Evolutionary conservation across 805 yeast genomes (phyloP).

Genomic region (Candida corydali): DNA sequence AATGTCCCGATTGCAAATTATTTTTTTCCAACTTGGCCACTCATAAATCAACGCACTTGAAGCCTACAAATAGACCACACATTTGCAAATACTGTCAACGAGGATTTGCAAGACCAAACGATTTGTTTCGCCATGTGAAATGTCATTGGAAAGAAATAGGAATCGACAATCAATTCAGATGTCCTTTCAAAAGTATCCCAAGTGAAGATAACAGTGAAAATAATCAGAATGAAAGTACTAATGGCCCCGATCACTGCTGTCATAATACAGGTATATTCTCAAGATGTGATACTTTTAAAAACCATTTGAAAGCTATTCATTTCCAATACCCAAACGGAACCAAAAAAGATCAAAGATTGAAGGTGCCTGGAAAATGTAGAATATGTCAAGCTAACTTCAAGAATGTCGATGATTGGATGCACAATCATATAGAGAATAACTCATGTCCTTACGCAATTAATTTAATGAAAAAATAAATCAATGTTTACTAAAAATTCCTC

Average conservation of each 20-base stretch:
- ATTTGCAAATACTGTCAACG: slow-evolving; percentile 73
- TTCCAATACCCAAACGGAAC: slow-evolving; percentile 88
- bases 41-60: slow-evolving; percentile 73
- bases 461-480: slow-evolving; percentile 7
- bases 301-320: slow-evolving; percentile 85
- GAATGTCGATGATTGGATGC: slow-evolving; percentile 78
- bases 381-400: slow-evolving; percentile 65
- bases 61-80: slow-evolving; percentile 71
- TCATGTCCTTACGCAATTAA: slow-evolving; percentile 24
- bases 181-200: slow-evolving; percentile 59
- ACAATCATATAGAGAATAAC: slow-evolving; percentile 60
- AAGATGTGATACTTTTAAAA: slow-evolving; percentile 87
- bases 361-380: slow-evolving; percentile 70
- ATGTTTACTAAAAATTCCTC: no score
- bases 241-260: slow-evolving; percentile 43
- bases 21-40: slow-evolving; percentile 79
- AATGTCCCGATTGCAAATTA: slow-evolving; percentile 65
- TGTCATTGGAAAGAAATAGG: slow-evolving; percentile 80
- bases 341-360: slow-evolving; percentile 65
- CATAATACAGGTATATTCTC: slow-evolving; percentile 84
- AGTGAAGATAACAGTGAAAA: slow-evolving; percentile 10
- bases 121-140: slow-evolving; percentile 78
- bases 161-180: slow-evolving; percentile 63
- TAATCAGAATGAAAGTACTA: no score
- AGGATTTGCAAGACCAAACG: slow-evolving; percentile 87